Percentiles rank a stretch among this genome's conserved stretches.
These are phyloP conservation scores for Magnaporthiopsis rhizophila DNA, from an alignment of 2,329 filamentous ascomycete species.

Conservation along the genomic window DNA sequence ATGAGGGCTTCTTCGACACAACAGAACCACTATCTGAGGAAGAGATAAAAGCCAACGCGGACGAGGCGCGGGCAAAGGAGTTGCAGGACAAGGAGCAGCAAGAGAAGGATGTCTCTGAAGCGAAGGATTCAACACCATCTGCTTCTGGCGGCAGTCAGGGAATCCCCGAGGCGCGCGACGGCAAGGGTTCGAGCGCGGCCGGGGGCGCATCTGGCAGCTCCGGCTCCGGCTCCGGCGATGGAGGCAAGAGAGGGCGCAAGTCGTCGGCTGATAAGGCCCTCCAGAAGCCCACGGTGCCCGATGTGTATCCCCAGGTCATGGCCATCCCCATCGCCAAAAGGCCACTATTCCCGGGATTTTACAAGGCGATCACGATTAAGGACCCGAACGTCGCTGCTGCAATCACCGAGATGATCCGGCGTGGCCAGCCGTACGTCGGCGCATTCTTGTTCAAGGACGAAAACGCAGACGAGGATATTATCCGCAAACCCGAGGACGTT, in stretches of 20 bases:
- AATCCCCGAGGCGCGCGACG: conserved; percentile 36
- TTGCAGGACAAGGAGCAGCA: conserved; percentile 38
- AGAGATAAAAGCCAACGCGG: conserved; percentile 13
- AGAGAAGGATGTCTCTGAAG: conserved; percentile 39
- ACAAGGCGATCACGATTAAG: conserved; percentile 95
- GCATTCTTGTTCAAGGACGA: conserved; percentile 97
- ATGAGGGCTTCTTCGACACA: conserved; percentile 15
- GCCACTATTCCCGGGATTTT: conserved; percentile 93
- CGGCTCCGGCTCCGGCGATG: conserved; percentile 51
- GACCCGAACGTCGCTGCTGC: conserved; percentile 86
- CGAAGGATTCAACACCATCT: conserved; percentile 30
- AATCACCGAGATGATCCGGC: conserved; percentile 93
- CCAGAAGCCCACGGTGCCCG: conserved; percentile 82
- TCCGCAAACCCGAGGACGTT: conserved; percentile 83
- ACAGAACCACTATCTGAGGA: conserved; percentile 10
- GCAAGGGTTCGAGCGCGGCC: conserved; percentile 51
- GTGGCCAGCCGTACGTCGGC: conserved; percentile 93
- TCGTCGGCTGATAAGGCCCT: conserved; percentile 61
- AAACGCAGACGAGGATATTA: conserved; percentile 85
- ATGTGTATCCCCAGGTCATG: conserved; percentile 95
- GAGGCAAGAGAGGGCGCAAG: conserved; percentile 66
- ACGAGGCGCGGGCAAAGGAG: conserved; percentile 18
- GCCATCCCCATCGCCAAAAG: conserved; percentile 92
- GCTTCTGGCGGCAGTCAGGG: conserved; percentile 31
- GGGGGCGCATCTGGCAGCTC: conserved; percentile 46